Conservation (phyloP, 164 flowering plant genomes). For the Houttuynia cordata region DNA sequence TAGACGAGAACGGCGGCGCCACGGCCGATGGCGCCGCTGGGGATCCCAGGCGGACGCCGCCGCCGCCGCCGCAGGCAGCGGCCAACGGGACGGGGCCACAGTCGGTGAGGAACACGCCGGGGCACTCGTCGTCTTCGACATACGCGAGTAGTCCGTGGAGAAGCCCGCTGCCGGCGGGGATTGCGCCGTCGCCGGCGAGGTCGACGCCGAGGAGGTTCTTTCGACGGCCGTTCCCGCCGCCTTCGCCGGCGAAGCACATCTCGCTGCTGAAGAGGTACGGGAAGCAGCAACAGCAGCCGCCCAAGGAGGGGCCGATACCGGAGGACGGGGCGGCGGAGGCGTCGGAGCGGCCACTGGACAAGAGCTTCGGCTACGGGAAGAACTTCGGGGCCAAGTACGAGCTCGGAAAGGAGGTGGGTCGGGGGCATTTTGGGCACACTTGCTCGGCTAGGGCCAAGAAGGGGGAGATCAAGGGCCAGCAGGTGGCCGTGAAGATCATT, state of each 20-base stretch:
- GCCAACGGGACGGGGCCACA: constrained; percentile 15
- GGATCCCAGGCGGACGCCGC: constrained; percentile 15
- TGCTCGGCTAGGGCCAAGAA: constrained; percentile 69
- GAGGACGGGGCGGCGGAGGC: constrained; percentile 43
- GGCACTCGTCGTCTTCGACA: constrained; percentile 20
- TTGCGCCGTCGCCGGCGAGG: constrained; percentile 64
- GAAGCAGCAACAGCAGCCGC: constrained; percentile 17
- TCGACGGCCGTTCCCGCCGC: constrained; percentile 80
- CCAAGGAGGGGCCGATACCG: constrained; percentile 73
- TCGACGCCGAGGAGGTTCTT: constrained; percentile 67
- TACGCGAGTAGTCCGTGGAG: constrained; percentile 46
- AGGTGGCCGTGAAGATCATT: constrained; percentile 85
- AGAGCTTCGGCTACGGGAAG: constrained; percentile 80
- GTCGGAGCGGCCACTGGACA: constrained; percentile 48
- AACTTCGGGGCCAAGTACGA: constrained; percentile 86
- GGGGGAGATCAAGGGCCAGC: constrained; percentile 71
- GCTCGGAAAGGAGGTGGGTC: constrained; percentile 82
- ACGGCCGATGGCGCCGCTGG: neutral
- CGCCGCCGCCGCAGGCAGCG: too few species aligned
- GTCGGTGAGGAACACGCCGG: constrained; percentile 25
- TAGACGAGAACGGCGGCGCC: neutral
- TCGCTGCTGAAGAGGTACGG: constrained; percentile 59
- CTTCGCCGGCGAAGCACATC: constrained; percentile 96
- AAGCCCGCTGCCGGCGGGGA: constrained; percentile 70
- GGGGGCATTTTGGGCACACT: constrained; percentile 99